Percentiles rank a stretch among this genome's conserved stretches.
These are phyloP conservation scores for Paramecium tetraurelia DNA, from an alignment of 73 alveolate genomes.

Conservation along the genomic window DNA sequence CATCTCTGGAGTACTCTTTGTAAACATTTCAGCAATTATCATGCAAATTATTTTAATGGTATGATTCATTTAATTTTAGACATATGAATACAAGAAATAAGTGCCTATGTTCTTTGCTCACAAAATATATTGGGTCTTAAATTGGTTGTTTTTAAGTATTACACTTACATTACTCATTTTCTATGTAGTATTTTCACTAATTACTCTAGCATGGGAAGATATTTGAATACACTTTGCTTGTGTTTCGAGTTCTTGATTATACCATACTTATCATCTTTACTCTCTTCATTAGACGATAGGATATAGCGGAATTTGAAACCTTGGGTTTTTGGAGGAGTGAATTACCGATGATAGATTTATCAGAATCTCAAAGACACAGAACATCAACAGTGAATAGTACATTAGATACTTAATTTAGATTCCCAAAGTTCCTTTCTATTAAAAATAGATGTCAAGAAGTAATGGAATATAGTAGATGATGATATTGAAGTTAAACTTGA, in stretches of 20 bases:
- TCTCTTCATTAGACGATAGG: neutral
- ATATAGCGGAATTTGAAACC: neutral
- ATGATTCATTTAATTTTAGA: neutral
- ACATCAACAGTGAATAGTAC: neutral
- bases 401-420: neutral
- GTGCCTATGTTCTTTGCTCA: conserved; percentile 31
- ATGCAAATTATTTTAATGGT: conserved; percentile 42
- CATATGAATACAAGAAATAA: neutral
- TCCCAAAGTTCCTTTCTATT: neutral
- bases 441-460: neutral
- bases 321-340: neutral
- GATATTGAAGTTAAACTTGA: neutral
- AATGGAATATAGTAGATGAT: neutral
- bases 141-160: neutral
- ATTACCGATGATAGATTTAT: neutral
- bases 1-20: neutral
- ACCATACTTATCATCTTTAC: neutral
- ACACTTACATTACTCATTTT: neutral
- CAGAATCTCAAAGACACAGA: neutral
- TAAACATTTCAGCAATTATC: neutral
- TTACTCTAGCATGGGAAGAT: neutral
- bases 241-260: neutral
- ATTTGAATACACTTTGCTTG: neutral
- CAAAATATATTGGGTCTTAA: conserved; percentile 2
- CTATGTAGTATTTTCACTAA: neutral